Percentiles rank a stretch among this genome's conserved stretches.
Conservation (phyloP, 805 yeast species). For the Lipomyces sp. region DNA sequence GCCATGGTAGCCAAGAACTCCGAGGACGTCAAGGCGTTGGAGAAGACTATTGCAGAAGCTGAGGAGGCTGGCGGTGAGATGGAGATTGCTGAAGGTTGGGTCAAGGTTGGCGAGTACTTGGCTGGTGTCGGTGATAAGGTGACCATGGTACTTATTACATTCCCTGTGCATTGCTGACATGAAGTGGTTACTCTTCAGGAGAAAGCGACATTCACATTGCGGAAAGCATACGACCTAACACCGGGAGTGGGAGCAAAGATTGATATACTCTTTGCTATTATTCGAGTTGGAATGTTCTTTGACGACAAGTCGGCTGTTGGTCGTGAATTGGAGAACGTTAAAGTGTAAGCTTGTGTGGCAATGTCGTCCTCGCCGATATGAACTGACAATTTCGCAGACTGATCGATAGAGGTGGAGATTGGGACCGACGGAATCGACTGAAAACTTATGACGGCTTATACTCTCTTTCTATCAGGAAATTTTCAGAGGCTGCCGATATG, state of each 20-base stretch:
- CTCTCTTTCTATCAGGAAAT: constrained; percentile 80
- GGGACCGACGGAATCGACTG: constrained; percentile 96
- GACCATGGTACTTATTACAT: constrained; percentile 45
- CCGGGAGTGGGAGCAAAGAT: constrained; percentile 90
- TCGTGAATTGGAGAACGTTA: constrained; percentile 73
- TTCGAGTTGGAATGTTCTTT: constrained; percentile 88
- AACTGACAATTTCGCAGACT: constrained; percentile 43
- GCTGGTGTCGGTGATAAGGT: constrained; percentile 80
- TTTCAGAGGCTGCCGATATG: constrained; percentile 80
- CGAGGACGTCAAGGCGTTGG: constrained; percentile 55
- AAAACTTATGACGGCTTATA: constrained; percentile 90
- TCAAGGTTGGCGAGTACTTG: constrained; percentile 84
- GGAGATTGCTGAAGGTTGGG: constrained; percentile 76
- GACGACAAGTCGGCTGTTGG: constrained; percentile 73
- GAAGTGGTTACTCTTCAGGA: constrained; percentile 11
- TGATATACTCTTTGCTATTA: constrained; percentile 78
- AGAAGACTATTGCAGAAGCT: constrained; percentile 53
- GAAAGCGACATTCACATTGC: constrained; percentile 31
- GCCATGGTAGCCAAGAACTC: constrained; percentile 59
- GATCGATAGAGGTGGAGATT: constrained; percentile 97
- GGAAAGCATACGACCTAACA: constrained; percentile 73
- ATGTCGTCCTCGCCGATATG: not conserved
- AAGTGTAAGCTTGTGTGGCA: constrained; percentile 43
- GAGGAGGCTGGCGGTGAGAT: constrained; percentile 84
- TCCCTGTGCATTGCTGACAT: not conserved